A percentile compares a stretch with the other conserved stretches of the same genome.
Conservation (phyloP, 2,329 filamentous ascomycete genomes). For the Coniochaeta sp. region DNA sequence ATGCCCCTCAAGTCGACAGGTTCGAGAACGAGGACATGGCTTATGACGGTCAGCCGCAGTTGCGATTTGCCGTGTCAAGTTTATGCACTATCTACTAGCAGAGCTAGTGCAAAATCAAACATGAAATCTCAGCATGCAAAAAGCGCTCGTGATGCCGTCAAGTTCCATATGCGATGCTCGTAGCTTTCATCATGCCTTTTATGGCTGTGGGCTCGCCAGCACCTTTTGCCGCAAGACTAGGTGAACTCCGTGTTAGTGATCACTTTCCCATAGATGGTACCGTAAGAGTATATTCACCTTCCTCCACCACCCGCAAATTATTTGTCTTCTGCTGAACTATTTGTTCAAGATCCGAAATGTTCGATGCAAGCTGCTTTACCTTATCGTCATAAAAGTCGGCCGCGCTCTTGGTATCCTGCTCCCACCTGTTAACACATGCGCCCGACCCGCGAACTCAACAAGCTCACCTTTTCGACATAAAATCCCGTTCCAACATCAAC, state of each 20-base stretch:
- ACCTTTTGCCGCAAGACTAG: slow-evolving; percentile 31
- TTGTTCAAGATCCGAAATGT: slow-evolving; percentile 47
- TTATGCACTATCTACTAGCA: not conserved
- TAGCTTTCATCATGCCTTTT: not conserved
- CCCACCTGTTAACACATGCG: not conserved
- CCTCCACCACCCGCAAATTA: slow-evolving; percentile 81
- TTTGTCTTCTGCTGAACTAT: slow-evolving; percentile 67
- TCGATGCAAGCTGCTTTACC: slow-evolving; percentile 43
- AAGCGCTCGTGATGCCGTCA: not conserved
- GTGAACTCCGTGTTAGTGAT: not conserved
- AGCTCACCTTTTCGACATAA: slow-evolving; percentile 77
- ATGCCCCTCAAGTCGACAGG: not conserved
- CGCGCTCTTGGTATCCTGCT: slow-evolving; percentile 44
- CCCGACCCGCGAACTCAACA: not conserved
- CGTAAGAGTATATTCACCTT: slow-evolving; percentile 47
- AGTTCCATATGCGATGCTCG: not conserved
- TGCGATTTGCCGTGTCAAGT: not conserved
- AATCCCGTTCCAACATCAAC: slow-evolving; percentile 94
- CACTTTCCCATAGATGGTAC: not conserved
- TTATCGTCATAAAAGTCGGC: slow-evolving; percentile 51
- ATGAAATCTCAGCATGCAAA: not conserved
- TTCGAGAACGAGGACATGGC: not conserved
- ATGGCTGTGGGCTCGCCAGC: slow-evolving; percentile 16
- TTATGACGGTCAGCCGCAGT: too few relatives aligned
- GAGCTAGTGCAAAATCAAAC: not conserved